Conservation (phyloP, 2,329 filamentous ascomycete species). For the Tolypocladium ovalisporum region DNA sequence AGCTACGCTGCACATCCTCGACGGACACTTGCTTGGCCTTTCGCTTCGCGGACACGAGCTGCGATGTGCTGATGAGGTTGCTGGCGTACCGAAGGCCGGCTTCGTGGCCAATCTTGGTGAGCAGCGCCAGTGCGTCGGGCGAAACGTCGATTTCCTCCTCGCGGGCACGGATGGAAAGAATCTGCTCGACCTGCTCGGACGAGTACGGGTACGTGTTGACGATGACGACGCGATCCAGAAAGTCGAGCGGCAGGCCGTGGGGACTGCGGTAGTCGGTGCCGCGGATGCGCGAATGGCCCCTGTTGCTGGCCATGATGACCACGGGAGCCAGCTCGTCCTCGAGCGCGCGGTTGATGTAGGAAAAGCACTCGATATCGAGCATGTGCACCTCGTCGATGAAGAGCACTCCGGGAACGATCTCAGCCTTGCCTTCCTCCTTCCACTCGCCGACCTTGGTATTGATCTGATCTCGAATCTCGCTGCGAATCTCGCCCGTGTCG, state of each 20-base stretch:
- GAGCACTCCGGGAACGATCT: constrained; percentile 91
- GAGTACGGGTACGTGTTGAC: constrained; percentile 85
- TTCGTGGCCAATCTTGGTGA: constrained; percentile 93
- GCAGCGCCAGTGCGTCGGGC: constrained; percentile 77
- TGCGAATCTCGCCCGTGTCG: constrained; percentile 94
- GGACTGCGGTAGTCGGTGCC: constrained; percentile 90
- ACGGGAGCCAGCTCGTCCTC: constrained; percentile 93
- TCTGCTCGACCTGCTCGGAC: constrained; percentile 79
- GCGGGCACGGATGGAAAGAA: constrained; percentile 81
- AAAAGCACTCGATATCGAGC: constrained; percentile 99
- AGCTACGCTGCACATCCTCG: constrained; percentile 87
- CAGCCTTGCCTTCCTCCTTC: constrained; percentile 98
- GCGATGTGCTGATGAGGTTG: constrained; percentile 91
- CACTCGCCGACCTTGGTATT: constrained; percentile 98
- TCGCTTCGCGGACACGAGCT: constrained; percentile 78
- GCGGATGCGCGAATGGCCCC: constrained; percentile 81
- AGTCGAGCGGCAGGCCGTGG: constrained; percentile 89
- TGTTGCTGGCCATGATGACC: constrained; percentile 98
- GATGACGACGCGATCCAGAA: constrained; percentile 91
- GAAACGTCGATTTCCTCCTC: constrained; percentile 94
- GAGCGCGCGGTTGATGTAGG: constrained; percentile 92
- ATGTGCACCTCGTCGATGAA: constrained; percentile 99
- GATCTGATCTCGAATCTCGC: constrained; percentile 96
- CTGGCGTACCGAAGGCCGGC: constrained; percentile 90
- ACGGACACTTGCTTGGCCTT: constrained; percentile 74